Conservation (phyloP, 1,139 yeast species). For the Pichia sp. region DNA sequence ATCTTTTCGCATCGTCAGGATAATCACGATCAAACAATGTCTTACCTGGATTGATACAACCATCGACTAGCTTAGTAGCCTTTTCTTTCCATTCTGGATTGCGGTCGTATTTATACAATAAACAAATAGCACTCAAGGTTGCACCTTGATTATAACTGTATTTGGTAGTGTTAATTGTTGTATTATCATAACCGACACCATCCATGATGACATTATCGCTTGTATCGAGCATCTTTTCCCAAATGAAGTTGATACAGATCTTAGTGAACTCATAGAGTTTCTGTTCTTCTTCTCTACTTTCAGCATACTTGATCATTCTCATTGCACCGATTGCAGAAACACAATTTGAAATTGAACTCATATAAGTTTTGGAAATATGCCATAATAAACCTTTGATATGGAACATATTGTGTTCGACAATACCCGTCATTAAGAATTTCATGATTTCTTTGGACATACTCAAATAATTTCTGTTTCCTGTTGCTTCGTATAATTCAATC, state of each 20-base stretch:
- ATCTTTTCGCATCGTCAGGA: slow-evolving; percentile 47
- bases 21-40: slow-evolving; percentile 69
- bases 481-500: slow-evolving; percentile 67
- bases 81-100: slow-evolving; percentile 54
- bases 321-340: slow-evolving; percentile 65
- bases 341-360: slow-evolving; percentile 69
- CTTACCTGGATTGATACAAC: slow-evolving; percentile 54
- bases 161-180: slow-evolving; percentile 48
- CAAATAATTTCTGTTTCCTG: slow-evolving; percentile 52
- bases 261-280: slow-evolving; percentile 41
- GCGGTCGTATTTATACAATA: slow-evolving; percentile 51
- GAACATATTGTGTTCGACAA: slow-evolving; percentile 35
- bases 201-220: slow-evolving; percentile 59
- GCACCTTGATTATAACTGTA: slow-evolving; percentile 76
- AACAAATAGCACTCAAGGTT: slow-evolving; percentile 54
- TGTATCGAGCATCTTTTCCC: slow-evolving; percentile 50
- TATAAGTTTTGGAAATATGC: slow-evolving; percentile 60
- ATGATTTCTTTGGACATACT: slow-evolving; percentile 60
- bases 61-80: slow-evolving; percentile 60
- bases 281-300: slow-evolving; percentile 14
- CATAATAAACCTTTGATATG: slow-evolving; percentile 59
- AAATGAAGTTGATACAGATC: slow-evolving; percentile 36
- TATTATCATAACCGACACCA: slow-evolving; percentile 54
- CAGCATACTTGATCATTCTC: slow-evolving; percentile 43
- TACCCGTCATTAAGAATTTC: slow-evolving; percentile 63